Base-by-base conservation (phyloP, 768 basidiomycete species). In the Pisolithus marmoratus region DNA sequence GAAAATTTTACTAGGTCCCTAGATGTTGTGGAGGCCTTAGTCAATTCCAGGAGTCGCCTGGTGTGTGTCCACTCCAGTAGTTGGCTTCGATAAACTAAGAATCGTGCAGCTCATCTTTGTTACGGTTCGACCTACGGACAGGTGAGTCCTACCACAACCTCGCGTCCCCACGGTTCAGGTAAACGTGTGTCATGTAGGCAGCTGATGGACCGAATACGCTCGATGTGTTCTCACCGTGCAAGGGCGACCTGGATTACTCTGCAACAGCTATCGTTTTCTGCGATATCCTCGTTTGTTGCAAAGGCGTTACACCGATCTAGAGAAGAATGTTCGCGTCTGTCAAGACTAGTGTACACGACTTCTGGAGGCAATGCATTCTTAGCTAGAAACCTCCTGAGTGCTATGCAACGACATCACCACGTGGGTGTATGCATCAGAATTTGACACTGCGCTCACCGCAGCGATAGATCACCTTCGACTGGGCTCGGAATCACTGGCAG, bases 351-450 rank as follows among this genome's bases (percentile, higher is more conserved):
- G 15, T 79, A 74, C 56, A 70, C 72, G 1, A 70, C 77, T 11
- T 85, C 85, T 1, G 76, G 76, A 17, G 87, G 87, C 7, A 89
- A 87, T 63, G 80, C 84, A 0, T 87, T 89, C 58, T 80, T 82
- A 6, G 81, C 82, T 3, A 70, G 85, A 49, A 87, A 78, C 58
- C 74, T 87, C 47, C 65, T 89, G 27, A 74, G 72, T 31, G 84
- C 81, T 1, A 68, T 87, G 3, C 82, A 86, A 48, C 72, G 85
- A 17, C 83, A 85, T 60, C 74, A 76, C 53, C 73, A 80, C 61
- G 84, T 85, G 59, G 45, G 81, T 67, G 29, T 5, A 48, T 43
- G 38, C 54, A 48, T 42, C 36, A 22, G 37, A 7, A 31, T 8
- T 17, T 15, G n/a, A 23, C 34, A 20, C 46, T 50, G 20, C 51